Evolutionary conservation across 225 moss, liverwort and hornwort genomes (phyloP), one percentile per base, ranked within the genome.

Genomic region (Thuidium tamariscinum): DNA sequence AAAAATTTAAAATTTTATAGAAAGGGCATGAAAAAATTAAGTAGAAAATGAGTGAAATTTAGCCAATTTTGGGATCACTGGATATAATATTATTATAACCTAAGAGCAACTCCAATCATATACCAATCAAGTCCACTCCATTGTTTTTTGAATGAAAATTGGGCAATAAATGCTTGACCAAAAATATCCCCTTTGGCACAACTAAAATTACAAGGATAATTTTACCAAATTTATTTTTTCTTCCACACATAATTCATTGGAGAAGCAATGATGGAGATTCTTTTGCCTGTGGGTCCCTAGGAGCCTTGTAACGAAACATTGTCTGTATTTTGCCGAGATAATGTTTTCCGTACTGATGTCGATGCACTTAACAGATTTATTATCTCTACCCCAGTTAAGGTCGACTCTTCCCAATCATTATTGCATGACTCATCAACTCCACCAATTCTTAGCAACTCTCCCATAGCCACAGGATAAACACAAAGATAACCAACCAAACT

Each of bases 191-290:
- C 52, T 25, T 76, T 25, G 10, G 16, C 25, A 55, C 55, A 25
- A 15, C 2, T 16, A 36, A 52, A 13, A 52, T 52, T 9, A 5
- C n/a, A 22, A 21, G 5, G 34, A n/a, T 3, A n/a, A 13, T 3
- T 74, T 0, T 3, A 0, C 16, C 3, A 16, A 54, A 36, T 15
- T 0, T 76, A 9, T 4, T 25, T 9, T 21, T 36, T 10, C 25
- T 75, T 74, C 9, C 10, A 36, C 23, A 36, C 54, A 55, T 22
- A 36, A 5, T 25, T 55, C n/a, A 75, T 52, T 22, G n/a, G 52
- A 52, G 12, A n/a, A 5, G 1, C 23, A 23, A 74, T 14, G n/a
- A 52, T 22, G 22, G 13, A 74, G 34, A 52, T n/a, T 52, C 7
- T 52, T 13, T 34, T 2, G 1, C 9, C 52, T 51, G 51, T 20